Evolutionary conservation across 164 flowering plant species (phyloP).

Genomic region (Aristolochia fimbriata): DNA sequence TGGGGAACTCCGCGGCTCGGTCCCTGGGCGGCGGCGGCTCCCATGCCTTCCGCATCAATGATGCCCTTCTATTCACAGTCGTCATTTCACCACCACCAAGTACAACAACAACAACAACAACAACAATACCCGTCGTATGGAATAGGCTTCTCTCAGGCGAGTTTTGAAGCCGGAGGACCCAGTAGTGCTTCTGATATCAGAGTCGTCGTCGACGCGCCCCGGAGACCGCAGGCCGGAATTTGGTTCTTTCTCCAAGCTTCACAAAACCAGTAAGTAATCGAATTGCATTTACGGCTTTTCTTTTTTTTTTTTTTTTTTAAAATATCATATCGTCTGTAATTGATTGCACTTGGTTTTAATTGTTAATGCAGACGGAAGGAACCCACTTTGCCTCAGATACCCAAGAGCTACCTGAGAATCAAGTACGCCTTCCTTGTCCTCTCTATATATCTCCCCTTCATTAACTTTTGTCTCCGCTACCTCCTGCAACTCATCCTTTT

Average conservation of each 20-base stretch:
- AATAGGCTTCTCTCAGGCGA: neutral
- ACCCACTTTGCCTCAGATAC: slow-evolving; percentile 85
- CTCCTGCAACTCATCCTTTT: too few relatives aligned
- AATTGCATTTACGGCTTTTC: neutral
- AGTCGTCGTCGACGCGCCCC: slow-evolving; percentile 55
- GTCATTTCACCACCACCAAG: slow-evolving; percentile 25
- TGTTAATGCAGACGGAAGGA: slow-evolving; percentile 53
- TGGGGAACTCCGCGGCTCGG: slow-evolving; percentile 38
- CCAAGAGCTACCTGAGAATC: slow-evolving; percentile 88
- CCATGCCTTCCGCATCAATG: slow-evolving; percentile 22
- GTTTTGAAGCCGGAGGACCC: slow-evolving; percentile 23
- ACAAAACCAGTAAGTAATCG: slow-evolving; percentile 1
- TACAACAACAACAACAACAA: neutral
- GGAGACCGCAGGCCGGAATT: slow-evolving; percentile 66
- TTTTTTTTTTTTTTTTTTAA: too few relatives aligned
- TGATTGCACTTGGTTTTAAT: slow-evolving; percentile 11
- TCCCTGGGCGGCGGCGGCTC: slow-evolving; percentile 10
- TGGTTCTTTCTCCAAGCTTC: slow-evolving; percentile 91
- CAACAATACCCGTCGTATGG: neutral
- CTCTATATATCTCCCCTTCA: neutral
- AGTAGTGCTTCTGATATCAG: slow-evolving; percentile 35
- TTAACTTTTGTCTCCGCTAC: neutral
- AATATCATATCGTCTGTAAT: slow-evolving; percentile 2
- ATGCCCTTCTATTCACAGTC: slow-evolving; percentile 26
- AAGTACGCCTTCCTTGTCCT: slow-evolving; percentile 36